phyloP scores from a whole-genome alignment of 1,284 basidiomycete species.

The Xerocomus cyaneibrunnescens region DNA sequence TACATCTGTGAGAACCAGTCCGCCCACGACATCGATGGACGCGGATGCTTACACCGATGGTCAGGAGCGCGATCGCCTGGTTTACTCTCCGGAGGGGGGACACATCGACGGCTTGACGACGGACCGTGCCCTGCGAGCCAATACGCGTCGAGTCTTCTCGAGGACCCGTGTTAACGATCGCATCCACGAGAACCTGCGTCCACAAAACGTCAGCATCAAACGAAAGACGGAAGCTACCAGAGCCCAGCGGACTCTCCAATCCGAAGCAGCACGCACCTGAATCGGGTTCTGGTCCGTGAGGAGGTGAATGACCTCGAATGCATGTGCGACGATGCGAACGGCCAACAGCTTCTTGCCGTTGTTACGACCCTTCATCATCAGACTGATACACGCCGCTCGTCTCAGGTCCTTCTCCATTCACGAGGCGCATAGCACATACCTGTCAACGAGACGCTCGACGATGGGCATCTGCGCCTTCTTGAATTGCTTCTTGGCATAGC shows the following conservation, averaged over 20 bases:
- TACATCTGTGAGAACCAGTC: neutral
- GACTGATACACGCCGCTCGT: conserved; percentile 42
- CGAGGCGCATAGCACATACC: conserved; percentile 51
- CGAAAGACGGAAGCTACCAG: neutral
- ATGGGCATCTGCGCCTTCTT: conserved; percentile 99
- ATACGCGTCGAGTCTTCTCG: conserved; percentile 99
- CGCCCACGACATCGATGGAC: neutral
- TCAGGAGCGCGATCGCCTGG: conserved; percentile 95
- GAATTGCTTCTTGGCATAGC: conserved; percentile 99
- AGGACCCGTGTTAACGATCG: conserved; percentile 99
- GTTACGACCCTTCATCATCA: conserved; percentile 99
- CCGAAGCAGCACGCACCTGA: conserved; percentile 61
- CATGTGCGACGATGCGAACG: conserved; percentile 99
- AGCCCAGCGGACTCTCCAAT: neutral
- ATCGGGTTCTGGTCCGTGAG: conserved; percentile 99
- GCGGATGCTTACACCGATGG: conserved; percentile 77
- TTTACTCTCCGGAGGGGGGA: conserved; percentile 98
- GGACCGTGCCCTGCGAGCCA: conserved; percentile 99
- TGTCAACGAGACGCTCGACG: conserved; percentile 98
- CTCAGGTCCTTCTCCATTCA: conserved; percentile 1
- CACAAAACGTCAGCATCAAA: neutral
- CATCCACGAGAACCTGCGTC: conserved; percentile 87
- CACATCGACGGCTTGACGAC: conserved; percentile 99
- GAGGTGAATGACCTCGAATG: conserved; percentile 99
- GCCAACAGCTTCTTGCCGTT: conserved; percentile 99